Conservation (phyloP, 495 filamentous ascomycete species). For the Lophium mytilinum region DNA sequence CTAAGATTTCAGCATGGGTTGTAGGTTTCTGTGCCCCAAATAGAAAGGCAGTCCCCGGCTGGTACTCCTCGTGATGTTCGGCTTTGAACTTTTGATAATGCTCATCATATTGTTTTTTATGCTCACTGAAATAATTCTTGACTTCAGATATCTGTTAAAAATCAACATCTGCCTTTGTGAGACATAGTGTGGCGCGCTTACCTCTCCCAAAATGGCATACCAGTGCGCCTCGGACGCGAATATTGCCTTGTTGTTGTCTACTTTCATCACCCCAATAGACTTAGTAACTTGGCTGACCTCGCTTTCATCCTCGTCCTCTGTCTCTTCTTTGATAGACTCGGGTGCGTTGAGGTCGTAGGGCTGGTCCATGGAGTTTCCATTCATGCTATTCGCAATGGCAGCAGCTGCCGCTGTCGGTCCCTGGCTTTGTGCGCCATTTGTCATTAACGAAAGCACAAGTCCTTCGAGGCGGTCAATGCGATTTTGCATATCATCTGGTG, state of each 20-base stretch:
- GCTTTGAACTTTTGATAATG: constrained; percentile 56
- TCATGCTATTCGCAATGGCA: constrained; percentile 55
- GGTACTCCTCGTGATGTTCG: constrained; percentile 42
- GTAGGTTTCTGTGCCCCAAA: constrained; percentile 62
- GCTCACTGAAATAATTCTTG: constrained; percentile 71
- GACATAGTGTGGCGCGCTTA: constrained; percentile 36
- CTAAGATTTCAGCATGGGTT: constrained; percentile 64
- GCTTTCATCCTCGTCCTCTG: constrained; percentile 54
- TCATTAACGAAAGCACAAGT: constrained; percentile 92
- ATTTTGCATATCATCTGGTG: constrained; percentile 97
- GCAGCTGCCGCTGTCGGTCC: constrained; percentile 56
- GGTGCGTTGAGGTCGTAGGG: constrained; percentile 44
- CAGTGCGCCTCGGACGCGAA: constrained; percentile 93
- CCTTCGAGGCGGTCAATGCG: constrained; percentile 95
- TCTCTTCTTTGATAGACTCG: constrained; percentile 46
- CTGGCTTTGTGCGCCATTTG: constrained; percentile 58
- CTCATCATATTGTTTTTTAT: constrained; percentile 61
- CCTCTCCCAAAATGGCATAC: constrained; percentile 83
- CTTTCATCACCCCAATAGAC: constrained; percentile 87
- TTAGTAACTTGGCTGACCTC: constrained; percentile 89
- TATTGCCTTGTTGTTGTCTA: constrained; percentile 74
- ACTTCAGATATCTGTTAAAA: constrained; percentile 72
- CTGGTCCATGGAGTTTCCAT: constrained; percentile 37
- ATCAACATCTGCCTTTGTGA: neutral
- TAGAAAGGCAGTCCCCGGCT: constrained; percentile 49